Base-by-base conservation (phyloP, 495 filamentous ascomycete genomes). In the Talaromyces wortmannii region DNA sequence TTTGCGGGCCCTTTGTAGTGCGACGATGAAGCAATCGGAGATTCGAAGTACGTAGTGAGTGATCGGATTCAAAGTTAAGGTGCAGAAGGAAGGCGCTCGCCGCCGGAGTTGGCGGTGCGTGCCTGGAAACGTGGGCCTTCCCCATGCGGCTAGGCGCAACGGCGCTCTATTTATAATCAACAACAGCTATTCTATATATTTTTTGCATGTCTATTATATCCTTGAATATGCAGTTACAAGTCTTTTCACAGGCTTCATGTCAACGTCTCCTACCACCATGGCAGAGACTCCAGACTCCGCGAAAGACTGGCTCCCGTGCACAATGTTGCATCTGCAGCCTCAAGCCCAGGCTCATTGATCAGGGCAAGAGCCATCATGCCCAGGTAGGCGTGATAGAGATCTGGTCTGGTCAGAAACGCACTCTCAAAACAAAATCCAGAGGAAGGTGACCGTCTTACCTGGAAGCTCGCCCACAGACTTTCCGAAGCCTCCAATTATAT, bases 351-450 rank as follows among this genome's bases (percentile, higher is more conserved):
- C 75, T 89, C 82, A 7, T 78, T 78, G 67, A 90, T 79, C 12
- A 81, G 79, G 0, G 83, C 84, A 18, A 98, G 71, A 4, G 85
- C 84, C 0, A 91, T 84, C 40, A 97, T 79, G 4, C 92, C 94
- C 51, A 97, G 83, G 67, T 89, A 96, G 1, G 87, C 88, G 62
- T 98, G 94, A 59, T 95, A 85, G 29, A 97, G 79, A 70, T 98
- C 94, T 74, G 46, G 33, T 42, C n/a, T 13, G 31, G 43, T 32
- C 13, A 40, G 36, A 59, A 53, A 13, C 59, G 59, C 18, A 18
- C 18, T 2, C 16, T 2, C 10, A 11, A n/a, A 31, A 4, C 31
- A 17, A 13, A 29, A 50, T 45, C 43, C 30, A 33, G 52, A 17
- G 17, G 48, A 45, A 18, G 33, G 16, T 7, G 50, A 5, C 8